phyloP scores from a whole-genome alignment of 768 basidiomycete species.

The Butyriboletus loyo region DNA sequence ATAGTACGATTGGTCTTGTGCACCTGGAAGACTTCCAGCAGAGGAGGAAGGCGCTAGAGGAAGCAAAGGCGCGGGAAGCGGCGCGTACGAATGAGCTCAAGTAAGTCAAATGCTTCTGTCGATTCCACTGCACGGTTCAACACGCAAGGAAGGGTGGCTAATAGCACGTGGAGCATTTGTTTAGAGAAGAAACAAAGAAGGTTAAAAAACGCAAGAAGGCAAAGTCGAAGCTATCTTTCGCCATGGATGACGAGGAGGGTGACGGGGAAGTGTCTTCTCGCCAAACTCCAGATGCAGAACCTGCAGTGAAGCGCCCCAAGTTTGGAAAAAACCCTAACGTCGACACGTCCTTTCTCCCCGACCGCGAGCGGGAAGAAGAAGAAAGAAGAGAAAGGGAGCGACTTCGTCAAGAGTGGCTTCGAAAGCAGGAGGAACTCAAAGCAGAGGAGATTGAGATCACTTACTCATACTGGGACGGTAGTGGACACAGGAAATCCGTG shows the following conservation, averaged over 20 bases:
- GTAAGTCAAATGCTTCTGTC: constrained; percentile 51
- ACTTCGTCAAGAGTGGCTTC: constrained; percentile 86
- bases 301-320: constrained; percentile 65
- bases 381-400: constrained; percentile 88
- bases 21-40: constrained; percentile 91
- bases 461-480: constrained; percentile 98
- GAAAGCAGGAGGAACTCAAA: constrained; percentile 65
- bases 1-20: constrained; percentile 89
- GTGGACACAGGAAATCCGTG: constrained; percentile 92
- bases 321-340: constrained; percentile 94
- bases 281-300: constrained; percentile 40
- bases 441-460: constrained; percentile 81
- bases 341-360: constrained; percentile 97
- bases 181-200: constrained; percentile 85
- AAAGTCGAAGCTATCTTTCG: constrained; percentile 90
- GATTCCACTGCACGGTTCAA: not conserved
- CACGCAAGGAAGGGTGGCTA: constrained; percentile 47
- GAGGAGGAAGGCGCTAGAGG: constrained; percentile 82
- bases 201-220: constrained; percentile 91
- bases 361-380: constrained; percentile 93
- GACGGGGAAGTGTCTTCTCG: constrained; percentile 39
- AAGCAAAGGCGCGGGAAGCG: constrained; percentile 86
- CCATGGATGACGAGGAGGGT: constrained; percentile 74
- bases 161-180: constrained; percentile 77
- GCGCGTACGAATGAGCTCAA: constrained; percentile 81